Percentiles rank a stretch among this genome's conserved stretches.
Evolutionary conservation across 2,329 filamentous ascomycete genomes (phyloP).

Genomic region (Diplodia corticola): DNA sequence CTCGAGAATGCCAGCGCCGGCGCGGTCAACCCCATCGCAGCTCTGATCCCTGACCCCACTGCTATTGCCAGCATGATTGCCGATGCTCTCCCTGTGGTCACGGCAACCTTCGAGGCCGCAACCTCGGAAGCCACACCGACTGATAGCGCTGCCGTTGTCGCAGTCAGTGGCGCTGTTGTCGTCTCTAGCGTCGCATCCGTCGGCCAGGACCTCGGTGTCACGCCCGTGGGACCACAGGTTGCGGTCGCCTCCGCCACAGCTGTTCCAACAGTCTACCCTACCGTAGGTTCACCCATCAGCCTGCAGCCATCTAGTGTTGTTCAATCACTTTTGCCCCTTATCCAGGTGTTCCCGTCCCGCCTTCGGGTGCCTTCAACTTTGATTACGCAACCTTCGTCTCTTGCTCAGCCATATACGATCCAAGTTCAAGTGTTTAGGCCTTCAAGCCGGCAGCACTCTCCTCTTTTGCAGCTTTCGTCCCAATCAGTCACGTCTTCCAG

Average conservation of each 20-base stretch:
- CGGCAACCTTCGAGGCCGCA: neutral
- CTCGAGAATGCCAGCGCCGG: neutral
- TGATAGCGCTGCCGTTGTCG: neutral
- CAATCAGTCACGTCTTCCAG: neutral
- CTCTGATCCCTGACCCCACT: neutral
- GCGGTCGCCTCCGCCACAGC: neutral
- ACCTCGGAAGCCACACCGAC: neutral
- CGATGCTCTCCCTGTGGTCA: neutral
- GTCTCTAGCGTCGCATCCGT: neutral
- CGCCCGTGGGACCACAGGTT: neutral
- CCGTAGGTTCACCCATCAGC: slow-evolving; percentile 4
- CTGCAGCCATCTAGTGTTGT: neutral
- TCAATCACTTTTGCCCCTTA: neutral
- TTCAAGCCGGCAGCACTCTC: neutral
- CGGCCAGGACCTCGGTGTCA: neutral
- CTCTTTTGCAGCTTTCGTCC: neutral
- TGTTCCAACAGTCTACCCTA: neutral
- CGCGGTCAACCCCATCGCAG: neutral
- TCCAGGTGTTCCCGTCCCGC: neutral
- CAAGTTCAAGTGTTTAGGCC: neutral
- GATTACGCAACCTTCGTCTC: neutral
- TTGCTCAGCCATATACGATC: neutral
- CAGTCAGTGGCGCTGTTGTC: neutral
- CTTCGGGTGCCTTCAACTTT: neutral
- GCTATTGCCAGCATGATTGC: neutral